These are phyloP conservation scores for Theileria parva DNA, from an alignment of 169 alveolate species.

Conservation along the genomic window DNA sequence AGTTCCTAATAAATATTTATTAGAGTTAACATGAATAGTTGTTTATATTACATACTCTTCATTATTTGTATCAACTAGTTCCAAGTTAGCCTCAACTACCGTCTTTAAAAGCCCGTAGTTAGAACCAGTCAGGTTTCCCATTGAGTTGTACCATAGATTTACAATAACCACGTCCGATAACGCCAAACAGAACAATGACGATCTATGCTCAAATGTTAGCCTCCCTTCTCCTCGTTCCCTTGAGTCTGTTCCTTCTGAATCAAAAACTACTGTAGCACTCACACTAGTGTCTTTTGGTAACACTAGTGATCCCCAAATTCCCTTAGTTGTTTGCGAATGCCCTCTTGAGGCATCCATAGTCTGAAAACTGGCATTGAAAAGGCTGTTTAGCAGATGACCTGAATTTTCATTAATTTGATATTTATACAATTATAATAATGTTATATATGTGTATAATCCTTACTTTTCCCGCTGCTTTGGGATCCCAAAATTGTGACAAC, in stretches of 20 bases:
- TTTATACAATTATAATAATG: neutral
- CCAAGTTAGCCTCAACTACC: conserved; percentile 84
- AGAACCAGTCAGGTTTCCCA: conserved; percentile 86
- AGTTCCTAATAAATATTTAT: conserved; percentile 4
- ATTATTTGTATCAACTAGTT: conserved; percentile 67
- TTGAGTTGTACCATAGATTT: conserved; percentile 83
- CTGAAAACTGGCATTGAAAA: conserved; percentile 81
- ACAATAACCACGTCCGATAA: conserved; percentile 86
- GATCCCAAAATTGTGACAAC: conserved; percentile 87
- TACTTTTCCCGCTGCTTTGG: conserved; percentile 91
- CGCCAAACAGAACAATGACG: conserved; percentile 86
- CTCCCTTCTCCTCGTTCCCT: conserved; percentile 86
- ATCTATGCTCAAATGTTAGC: conserved; percentile 87
- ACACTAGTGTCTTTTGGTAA: conserved; percentile 35
- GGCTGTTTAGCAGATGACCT: conserved; percentile 81
- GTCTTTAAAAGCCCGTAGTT: conserved; percentile 87
- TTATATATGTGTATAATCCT: neutral
- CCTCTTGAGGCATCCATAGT: conserved; percentile 85
- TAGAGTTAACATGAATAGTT: conserved; percentile 14
- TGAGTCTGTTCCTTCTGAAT: conserved; percentile 90
- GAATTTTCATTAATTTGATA: neutral
- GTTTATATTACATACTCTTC: conserved; percentile 19
- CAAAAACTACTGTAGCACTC: conserved; percentile 75
- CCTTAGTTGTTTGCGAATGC: conserved; percentile 89
- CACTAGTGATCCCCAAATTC: conserved; percentile 85